These are phyloP conservation scores for Gloeophyllum trabeum DNA, from an alignment of 768 basidiomycete species.

Conservation along the genomic window DNA sequence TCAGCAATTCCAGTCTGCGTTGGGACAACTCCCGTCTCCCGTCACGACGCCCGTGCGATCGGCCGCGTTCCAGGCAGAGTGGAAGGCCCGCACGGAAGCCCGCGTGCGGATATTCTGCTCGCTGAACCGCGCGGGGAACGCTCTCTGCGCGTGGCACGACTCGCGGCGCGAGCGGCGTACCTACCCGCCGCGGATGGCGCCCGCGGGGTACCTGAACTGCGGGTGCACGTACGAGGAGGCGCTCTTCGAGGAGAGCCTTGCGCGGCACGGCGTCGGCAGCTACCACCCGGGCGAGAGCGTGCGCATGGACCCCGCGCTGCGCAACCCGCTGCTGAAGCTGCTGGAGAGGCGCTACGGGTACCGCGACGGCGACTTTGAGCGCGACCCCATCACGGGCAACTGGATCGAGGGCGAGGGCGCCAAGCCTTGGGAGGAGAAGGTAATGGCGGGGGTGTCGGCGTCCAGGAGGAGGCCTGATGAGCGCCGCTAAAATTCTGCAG, in stretches of 20 bases:
- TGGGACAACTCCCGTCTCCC: constrained; percentile 15
- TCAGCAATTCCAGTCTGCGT: constrained; percentile 9
- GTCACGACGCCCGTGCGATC: constrained; percentile 24
- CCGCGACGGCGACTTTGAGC: constrained; percentile 79
- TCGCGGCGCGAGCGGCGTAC: constrained; percentile 73
- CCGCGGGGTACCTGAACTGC: constrained; percentile 70
- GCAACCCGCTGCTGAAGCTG: constrained; percentile 68
- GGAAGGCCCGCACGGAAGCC: constrained; percentile 66
- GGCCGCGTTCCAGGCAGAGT: constrained; percentile 41
- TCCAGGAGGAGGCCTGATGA: background rate
- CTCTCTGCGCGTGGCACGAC: constrained; percentile 86
- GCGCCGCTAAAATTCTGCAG: background rate
- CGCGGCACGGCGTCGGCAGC: constrained; percentile 70
- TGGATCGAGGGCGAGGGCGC: constrained; percentile 66
- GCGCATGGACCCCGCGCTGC: constrained; percentile 80
- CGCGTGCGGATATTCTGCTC: constrained; percentile 67
- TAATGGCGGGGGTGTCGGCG: constrained; percentile 19
- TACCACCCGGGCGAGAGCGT: constrained; percentile 79
- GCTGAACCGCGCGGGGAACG: constrained; percentile 79
- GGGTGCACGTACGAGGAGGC: constrained; percentile 80
- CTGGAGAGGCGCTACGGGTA: constrained; percentile 67
- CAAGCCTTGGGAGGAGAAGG: constrained; percentile 49
- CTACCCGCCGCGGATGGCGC: constrained; percentile 73
- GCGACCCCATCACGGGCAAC: constrained; percentile 45
- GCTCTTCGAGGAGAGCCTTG: constrained; percentile 75